A percentile compares a stretch with the other conserved stretches of the same genome.
These are phyloP conservation scores for Amphirosellinia nigrospora DNA, from an alignment of 495 filamentous ascomycete species.

Conservation along the genomic window DNA sequence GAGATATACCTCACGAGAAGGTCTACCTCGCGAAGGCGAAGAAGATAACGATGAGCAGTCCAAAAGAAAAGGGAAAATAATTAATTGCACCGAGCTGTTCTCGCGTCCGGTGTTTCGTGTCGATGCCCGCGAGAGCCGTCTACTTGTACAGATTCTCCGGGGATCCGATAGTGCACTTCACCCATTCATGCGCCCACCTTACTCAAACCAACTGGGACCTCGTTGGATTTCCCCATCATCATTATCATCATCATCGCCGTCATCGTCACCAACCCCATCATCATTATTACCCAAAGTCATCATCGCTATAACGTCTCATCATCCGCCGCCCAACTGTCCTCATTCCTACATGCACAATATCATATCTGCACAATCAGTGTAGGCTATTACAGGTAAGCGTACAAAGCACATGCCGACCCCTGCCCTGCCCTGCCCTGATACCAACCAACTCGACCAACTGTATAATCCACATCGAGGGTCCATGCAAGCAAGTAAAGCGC, in stretches of 20 bases:
- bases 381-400: slow-evolving; percentile 12
- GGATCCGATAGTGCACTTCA: slow-evolving; percentile 6
- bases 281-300: neutral
- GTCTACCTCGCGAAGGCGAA: neutral
- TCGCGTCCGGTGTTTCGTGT: neutral
- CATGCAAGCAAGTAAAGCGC: slow-evolving; percentile 14
- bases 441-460: slow-evolving; percentile 4
- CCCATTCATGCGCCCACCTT: slow-evolving; percentile 17
- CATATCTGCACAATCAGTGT: neutral
- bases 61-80: neutral
- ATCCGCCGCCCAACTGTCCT: neutral
- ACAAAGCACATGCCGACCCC: slow-evolving; percentile 19
- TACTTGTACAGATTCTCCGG: slow-evolving; percentile 17
- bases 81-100: slow-evolving; percentile 7
- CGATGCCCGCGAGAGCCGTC: slow-evolving; percentile 2
- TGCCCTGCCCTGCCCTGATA: slow-evolving; percentile 15
- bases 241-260: slow-evolving; percentile 8
- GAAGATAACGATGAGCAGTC: neutral
- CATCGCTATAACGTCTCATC: slow-evolving; percentile 1
- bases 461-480: slow-evolving; percentile 15
- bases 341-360: neutral
- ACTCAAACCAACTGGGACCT: slow-evolving; percentile 6
- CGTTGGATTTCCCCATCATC: slow-evolving; percentile 20
- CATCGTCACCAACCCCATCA: slow-evolving; percentile 14
- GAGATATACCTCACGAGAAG: neutral